Evolutionary conservation across 192 early-diverging fungal genomes (phyloP), one percentile per base, ranked within the genome.

Genomic region (Linnemannia zychae): DNA sequence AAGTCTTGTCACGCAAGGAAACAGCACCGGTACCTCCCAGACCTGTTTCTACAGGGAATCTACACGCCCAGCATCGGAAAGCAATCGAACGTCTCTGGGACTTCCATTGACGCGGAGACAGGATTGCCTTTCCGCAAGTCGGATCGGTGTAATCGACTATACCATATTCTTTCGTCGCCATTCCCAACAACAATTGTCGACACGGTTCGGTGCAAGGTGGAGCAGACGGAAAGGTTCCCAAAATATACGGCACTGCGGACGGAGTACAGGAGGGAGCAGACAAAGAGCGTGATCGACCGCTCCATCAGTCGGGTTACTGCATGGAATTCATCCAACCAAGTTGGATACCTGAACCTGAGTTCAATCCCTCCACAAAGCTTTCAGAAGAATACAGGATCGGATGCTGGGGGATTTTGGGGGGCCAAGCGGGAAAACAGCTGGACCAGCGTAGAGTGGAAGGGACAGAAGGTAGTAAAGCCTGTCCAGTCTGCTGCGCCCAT

Each of bases 1-100:
- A 87, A 89, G 16, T 91, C 90, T 4, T 89, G 89, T 72, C 90
- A 91, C 73, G 89, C 90, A 36, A 76, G 87, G 28, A 91, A 91
- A 75, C 80, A 87, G 74, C 90, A 90, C 53, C 88, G 88, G 7
- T 91, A 91, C 47, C 74, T 90, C 36, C 86, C 89, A 9, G 80
- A 91, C 72, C 63, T 91, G 5, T 91, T 88, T 73, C 72, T 90
- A 7, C 90, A 91, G 67, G 90, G 90, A 12, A 78, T 91, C 13
- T 87, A 90, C 20, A 83, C 88, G 0, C 82, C 87, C 40, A 87
- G 80, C 65, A 65, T 86, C 18, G 85, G 75, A 2, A 86, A 88
- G 75, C 68, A 71, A 12, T 13, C 69, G 17, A 68, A 74, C 7
- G 16, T 48, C 48, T 49, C 80, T n/a, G 77, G 76, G 49, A 65